A percentile compares a stretch with the other conserved stretches of the same genome.
Conservation (phyloP, 768 basidiomycete species). For the Clathrus columnatus region DNA sequence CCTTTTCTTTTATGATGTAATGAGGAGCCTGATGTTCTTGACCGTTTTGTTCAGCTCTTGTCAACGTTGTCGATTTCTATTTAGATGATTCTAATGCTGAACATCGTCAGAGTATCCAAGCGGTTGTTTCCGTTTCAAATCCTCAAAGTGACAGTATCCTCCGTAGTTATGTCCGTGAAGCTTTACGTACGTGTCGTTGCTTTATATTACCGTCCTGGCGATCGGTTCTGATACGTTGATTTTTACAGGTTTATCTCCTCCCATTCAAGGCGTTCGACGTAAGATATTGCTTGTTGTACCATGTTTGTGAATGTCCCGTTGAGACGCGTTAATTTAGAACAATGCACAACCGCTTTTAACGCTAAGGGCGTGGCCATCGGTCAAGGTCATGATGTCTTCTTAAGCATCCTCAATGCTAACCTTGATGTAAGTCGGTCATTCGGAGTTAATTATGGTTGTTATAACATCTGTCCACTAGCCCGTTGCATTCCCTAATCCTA, state of each 20-base stretch:
- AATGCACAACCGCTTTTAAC: conserved; percentile 36
- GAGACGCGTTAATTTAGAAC: conserved; percentile 25
- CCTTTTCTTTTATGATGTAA: not conserved
- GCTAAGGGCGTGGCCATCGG: conserved; percentile 35
- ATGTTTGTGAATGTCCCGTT: not conserved
- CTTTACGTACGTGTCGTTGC: conserved; percentile 45
- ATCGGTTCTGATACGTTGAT: conserved; percentile 11
- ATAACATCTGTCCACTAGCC: conserved; percentile 27
- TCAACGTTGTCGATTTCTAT: conserved; percentile 58
- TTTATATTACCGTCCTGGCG: not conserved
- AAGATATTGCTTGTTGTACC: conserved; percentile 20
- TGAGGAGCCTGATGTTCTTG: not conserved
- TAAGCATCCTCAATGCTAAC: conserved; percentile 51
- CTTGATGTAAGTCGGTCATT: conserved; percentile 38
- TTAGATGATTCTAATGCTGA: conserved; percentile 38
- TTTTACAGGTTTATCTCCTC: conserved; percentile 55
- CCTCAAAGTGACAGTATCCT: conserved; percentile 32
- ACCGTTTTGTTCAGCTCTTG: conserved; percentile 36
- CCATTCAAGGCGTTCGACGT: conserved; percentile 65
- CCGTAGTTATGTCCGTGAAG: conserved; percentile 55
- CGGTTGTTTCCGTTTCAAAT: conserved; percentile 23
- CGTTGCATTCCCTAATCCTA: conserved; percentile 42
- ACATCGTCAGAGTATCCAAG: conserved; percentile 11
- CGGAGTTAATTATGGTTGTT: not conserved
- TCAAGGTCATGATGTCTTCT: conserved; percentile 48